Evolutionary conservation across 2,329 filamentous ascomycete species (phyloP), one percentile per base, ranked within the genome.

Genomic region (Botryotinia calthae): DNA sequence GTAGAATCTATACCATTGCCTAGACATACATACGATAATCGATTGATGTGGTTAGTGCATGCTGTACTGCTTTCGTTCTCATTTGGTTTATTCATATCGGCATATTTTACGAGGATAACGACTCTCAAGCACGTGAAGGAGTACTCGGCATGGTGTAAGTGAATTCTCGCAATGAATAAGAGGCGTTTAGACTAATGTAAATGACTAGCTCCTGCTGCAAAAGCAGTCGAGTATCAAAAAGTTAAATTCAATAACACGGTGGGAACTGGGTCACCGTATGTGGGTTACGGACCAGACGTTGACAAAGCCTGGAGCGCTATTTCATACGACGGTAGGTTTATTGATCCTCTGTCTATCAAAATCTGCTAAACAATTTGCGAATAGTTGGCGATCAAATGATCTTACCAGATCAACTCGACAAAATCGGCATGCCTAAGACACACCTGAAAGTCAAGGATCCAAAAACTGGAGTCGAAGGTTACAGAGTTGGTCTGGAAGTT

Each of bases 371-470:
- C 61, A 75, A 63, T 73, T 34, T 63, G 4, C 25, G 37, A 37
- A 71, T 71, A 87, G 87, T 90, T 40, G 88, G 88, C 54, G 88
- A 90, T 78, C 87, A 88, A 76, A 88, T 89, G 85, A 86, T 90
- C 69, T 85, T 85, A 0, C 81, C 84, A 34, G 82, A 84, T 9
- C 87, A 90, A 76, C 84, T 89, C 42, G 80, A 84, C 58, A 84
- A 84, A 34, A 84, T 90, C 0, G 84, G 85, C 7, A 86, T 88
- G 74, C 85, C 86, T 2, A 79, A 82, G 54, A 81, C 84, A 5
- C 67, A 70, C 22, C 82, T 89, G n/a, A 86, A 85, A 76, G 85
- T 88, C 75, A 86, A 84, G 16, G 82, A 90, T 75, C 85, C 87
- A 8, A 82, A 82, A 62, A 88, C 88, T 1, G 88, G 87, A 28